Evolutionary conservation across 1,284 basidiomycete genomes (phyloP).

Genomic region (Ceratobasidium sp.): DNA sequence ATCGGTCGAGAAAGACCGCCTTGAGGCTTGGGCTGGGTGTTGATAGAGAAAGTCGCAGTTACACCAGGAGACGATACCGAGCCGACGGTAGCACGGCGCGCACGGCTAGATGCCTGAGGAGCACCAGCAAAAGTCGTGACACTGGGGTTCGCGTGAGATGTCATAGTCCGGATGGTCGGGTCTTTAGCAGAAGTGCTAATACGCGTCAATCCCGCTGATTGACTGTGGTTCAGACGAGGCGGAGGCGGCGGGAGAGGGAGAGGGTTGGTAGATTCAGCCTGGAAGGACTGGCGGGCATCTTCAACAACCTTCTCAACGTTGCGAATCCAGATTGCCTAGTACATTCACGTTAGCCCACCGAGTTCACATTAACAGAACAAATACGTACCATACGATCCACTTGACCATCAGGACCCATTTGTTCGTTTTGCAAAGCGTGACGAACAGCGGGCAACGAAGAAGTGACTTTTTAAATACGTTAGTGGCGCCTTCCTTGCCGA

Average conservation of each 20-base stretch:
- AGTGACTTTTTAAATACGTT: not conserved
- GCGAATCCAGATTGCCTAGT: constrained; percentile 38
- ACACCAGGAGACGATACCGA: constrained; percentile 4
- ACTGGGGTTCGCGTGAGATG: constrained; percentile 26
- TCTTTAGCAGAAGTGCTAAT: constrained; percentile 39
- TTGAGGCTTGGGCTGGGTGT: constrained; percentile 6
- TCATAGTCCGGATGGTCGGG: constrained; percentile 34
- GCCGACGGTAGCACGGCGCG: constrained; percentile 28
- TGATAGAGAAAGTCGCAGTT: not conserved
- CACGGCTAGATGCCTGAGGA: constrained; percentile 9
- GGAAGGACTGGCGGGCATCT: constrained; percentile 44
- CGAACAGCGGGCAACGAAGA: constrained; percentile 20
- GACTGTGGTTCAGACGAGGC: constrained; percentile 36
- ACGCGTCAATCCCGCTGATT: constrained; percentile 24
- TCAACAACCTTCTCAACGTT: constrained; percentile 43
- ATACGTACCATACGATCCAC: constrained; percentile 19
- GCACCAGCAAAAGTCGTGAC: constrained; percentile 36
- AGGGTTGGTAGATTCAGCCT: constrained; percentile 33
- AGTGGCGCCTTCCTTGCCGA: not conserved
- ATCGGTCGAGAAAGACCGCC: constrained; percentile 27
- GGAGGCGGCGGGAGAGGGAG: constrained; percentile 42
- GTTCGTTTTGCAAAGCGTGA: constrained; percentile 20
- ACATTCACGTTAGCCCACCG: not conserved
- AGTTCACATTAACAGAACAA: not conserved
- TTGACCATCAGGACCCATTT: not conserved